A percentile compares a stretch with the other conserved stretches of the same genome.
phyloP scores from a whole-genome alignment of 345 rosid species.

The Arabidopsis arenosa region DNA sequence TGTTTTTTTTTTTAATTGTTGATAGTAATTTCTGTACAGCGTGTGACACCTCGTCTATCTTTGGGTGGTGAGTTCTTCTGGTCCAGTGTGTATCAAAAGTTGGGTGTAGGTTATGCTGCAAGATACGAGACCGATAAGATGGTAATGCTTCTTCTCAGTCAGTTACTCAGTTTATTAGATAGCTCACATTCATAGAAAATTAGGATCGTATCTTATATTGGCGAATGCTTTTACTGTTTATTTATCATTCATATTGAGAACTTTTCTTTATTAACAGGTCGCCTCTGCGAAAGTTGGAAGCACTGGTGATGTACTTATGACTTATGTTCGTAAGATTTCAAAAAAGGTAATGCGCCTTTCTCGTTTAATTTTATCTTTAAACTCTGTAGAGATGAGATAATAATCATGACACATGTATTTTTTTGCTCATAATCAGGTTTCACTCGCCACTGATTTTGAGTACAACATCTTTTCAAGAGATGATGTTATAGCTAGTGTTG shows the following conservation, averaged over 20 bases:
- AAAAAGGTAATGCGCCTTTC: not conserved
- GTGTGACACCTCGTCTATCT: not conserved
- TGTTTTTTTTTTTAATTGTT: not conserved
- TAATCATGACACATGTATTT: not conserved
- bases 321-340: not conserved
- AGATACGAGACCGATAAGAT: not conserved
- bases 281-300: not conserved
- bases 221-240: no score
- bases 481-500: not conserved
- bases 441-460: not conserved
- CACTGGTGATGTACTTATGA: not conserved
- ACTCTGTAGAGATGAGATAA: not conserved
- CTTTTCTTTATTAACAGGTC: not conserved
- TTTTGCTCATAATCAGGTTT: not conserved
- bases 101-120: not conserved
- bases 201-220: not conserved
- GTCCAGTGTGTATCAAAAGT: not conserved
- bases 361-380: not conserved
- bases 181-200: no score
- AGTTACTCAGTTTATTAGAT: not conserved
- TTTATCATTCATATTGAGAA: no score
- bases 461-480: not conserved
- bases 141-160: not conserved
- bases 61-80: not conserved
- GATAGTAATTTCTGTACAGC: not conserved